Base-by-base conservation (phyloP, 2,329 filamentous ascomycete species). In the Pseudogymnoascus sp. region DNA sequence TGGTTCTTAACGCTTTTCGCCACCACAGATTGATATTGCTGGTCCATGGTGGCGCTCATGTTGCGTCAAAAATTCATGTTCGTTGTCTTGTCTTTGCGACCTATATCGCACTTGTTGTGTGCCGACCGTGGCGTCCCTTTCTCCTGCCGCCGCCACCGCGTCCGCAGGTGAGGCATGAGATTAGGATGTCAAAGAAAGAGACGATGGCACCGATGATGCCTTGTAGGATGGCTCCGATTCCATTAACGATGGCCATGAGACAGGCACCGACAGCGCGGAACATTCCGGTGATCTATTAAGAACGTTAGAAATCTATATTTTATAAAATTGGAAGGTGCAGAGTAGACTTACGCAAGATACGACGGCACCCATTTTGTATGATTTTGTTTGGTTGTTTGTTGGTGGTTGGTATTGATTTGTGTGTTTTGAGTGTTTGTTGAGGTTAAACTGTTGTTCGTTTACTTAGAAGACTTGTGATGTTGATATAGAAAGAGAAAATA, bases 221-320 rank as follows among this genome's bases (percentile, higher is more conserved):
- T 65, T 71, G 67, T n/a, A 73, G 69, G 31, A 73, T 66, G n/a
- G 64, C 64, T 40, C 71, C 82, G 66, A 85, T 82, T 61, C 78
- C 80, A 68, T 82, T 82, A 66, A 85, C 78, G 66, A 85, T 77
- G 67, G 78, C 78, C 78, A 82, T 74, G 42, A 74, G 67, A 44
- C 69, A 69, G 26, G 68, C 63, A 35, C 72, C 72, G 64, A 74
- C 73, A 61, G 72, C 70, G 38, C 68, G 71, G 69, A 71, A 73
- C 44, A 74, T 53, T 62, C 67, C 65, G 31, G 67, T 65, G 62
- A 74, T 72, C 72, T 74, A 47, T 67, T n/a, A 33, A 31, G 23
- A 36, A 36, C 23, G 38, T 42, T 59, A 70, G 67, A 36, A 36
- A 67, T 66, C 17, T 15, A 11, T 10, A 17, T 17, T 36, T 36